Base-by-base conservation (phyloP, 2,329 filamentous ascomycete genomes). In the Proliferodiscus dingleyae region DNA sequence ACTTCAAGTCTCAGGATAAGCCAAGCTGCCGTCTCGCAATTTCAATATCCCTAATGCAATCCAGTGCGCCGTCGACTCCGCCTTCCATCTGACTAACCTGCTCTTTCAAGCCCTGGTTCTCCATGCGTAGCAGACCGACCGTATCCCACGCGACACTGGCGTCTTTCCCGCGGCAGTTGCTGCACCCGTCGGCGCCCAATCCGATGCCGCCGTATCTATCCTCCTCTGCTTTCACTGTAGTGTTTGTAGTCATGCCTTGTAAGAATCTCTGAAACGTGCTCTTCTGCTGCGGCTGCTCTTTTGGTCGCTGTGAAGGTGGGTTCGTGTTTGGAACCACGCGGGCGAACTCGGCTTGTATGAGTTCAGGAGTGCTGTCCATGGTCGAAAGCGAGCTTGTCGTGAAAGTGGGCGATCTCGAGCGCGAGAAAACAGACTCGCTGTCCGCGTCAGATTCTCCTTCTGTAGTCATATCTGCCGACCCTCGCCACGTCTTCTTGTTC, bases 101-200 rank as follows among this genome's bases (percentile, higher is more conserved):
- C 30, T 71, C 68, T 67, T 84, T 84, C 40, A 85, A 62, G 7
- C 72, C 71, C 56, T 69, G 74, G 54, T 85, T 85, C 67, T 85
- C 81, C 37, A 78, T 75, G 30, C 77, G 69, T 47, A 84, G 64
- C 37, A 82, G 51, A 42, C 73, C 71, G n/a, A 81, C 80, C 3
- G 80, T 81, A 57, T 83, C 74, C 80, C 80, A 84, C 4, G 80
- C 80, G 29, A 79, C 70, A 52, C 76, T 78, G 10, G 75, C 70
- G 42, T 78, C 74, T 55, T 74, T 72, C 10, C 80, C 79, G 43
- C 70, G 64, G 61, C 81, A 83, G 55, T 81, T 83, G 26, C 63
- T 56, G 55, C 80, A 83, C 45, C 63, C 58, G 23, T 50, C 49
- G 32, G 55, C 52, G 10, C 48, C 55, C 43, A 55, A 45, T 5